Evolutionary conservation across 768 basidiomycete species (phyloP), one percentile per base, ranked within the genome.

Genomic region (Dentipellis fragilis): DNA sequence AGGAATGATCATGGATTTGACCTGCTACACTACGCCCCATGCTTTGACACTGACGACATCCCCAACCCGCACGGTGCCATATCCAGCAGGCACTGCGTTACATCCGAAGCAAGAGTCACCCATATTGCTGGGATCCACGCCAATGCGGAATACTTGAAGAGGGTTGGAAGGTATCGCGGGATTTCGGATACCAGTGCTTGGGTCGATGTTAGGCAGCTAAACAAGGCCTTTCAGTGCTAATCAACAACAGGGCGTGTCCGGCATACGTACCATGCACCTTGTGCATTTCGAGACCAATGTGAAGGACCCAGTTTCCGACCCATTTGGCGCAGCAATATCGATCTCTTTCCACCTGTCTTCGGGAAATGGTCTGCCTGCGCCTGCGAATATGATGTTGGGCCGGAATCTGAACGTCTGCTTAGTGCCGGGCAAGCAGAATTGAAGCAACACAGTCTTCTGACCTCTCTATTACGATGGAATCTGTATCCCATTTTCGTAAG

Each of bases 91-190:
- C 17, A 83, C 75, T 0, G 73, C 85, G 63, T 89, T 85, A 62
- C 78, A 79, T 3, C 87, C 87, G 37, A 90, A 72, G 62, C 84
- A 89, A 1, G 87, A 74, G 60, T 74, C 76, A 68, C 72, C 68
- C 57, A 73, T 73, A 1, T 72, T 61, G 19, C 56, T 63, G 0
- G 78, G 77, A 64, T 86, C 80, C 51, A 84, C 54, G 16, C 83
- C 81, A 34, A 67, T 78, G 38, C 87, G 79, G 66, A 86, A 84
- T 71, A 85, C 87, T 79, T 82, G 83, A 10, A 89, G 64, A 7
- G 82, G 78, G 68, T 90, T 88, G 69, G 73, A 87, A 4, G 88
- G 88, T 4, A 90, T 87, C 0, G 85, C 84, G 14, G 74, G 74
- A 62, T 91, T 87, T 17, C 81, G 77, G 17, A 76, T 66, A 34